These are phyloP conservation scores for Chlorencoelia australis DNA, from an alignment of 2,329 filamentous ascomycete species.

Conservation along the genomic window DNA sequence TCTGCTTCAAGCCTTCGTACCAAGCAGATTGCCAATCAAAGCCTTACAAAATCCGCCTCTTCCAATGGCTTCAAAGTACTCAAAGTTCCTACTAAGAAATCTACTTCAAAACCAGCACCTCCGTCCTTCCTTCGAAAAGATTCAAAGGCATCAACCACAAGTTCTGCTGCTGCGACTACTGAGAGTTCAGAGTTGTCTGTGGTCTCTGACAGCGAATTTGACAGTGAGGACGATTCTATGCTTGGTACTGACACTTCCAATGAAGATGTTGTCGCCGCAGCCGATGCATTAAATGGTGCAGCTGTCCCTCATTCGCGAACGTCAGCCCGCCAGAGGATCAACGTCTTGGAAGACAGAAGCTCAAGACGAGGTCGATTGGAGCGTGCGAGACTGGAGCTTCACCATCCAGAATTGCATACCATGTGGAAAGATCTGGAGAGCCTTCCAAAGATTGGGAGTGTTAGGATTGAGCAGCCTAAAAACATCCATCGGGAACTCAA, in stretches of 20 bases:
- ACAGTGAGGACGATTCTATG: slow-evolving; percentile 6
- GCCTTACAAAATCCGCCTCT: too few species aligned
- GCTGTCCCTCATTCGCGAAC: not conserved
- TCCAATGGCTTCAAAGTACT: too few species aligned
- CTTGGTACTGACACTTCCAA: slow-evolving; percentile 2
- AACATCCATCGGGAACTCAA: slow-evolving; percentile 79
- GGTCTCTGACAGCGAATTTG: slow-evolving; percentile 15
- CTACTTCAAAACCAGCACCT: not conserved
- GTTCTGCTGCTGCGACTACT: not conserved
- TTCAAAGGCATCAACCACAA: slow-evolving; percentile 7
- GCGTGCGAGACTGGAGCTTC: slow-evolving; percentile 57
- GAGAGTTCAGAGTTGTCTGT: too few species aligned
- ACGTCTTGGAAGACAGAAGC: slow-evolving; percentile 27
- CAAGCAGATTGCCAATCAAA: too few species aligned
- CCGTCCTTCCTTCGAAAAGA: slow-evolving; percentile 10
- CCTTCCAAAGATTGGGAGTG: slow-evolving; percentile 53
- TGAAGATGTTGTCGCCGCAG: slow-evolving; percentile 2
- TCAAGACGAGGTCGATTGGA: slow-evolving; percentile 32
- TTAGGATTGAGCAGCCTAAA: slow-evolving; percentile 58
- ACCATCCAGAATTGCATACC: slow-evolving; percentile 68
- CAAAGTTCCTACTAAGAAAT: slow-evolving; percentile 1
- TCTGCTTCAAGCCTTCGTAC: too few species aligned
- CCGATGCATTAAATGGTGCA: not conserved
- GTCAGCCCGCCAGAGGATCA: slow-evolving; percentile 10
- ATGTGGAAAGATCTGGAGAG: slow-evolving; percentile 78